These are phyloP conservation scores for Nakazawaea ishiwadae DNA, from an alignment of 805 yeast species.

Conservation along the genomic window DNA sequence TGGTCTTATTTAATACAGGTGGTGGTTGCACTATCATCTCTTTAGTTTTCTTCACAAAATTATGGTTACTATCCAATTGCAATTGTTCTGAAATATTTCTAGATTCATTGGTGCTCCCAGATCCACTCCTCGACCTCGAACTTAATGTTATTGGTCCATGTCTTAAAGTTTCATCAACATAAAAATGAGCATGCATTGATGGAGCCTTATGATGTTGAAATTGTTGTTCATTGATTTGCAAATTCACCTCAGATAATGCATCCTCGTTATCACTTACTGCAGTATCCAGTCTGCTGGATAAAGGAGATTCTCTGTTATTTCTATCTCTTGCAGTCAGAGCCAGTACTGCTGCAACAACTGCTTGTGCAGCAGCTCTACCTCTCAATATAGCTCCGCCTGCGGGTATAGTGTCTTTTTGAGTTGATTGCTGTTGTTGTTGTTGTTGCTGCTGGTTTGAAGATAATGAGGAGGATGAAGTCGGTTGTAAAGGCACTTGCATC, in stretches of 20 bases:
- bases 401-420: conserved; percentile 28
- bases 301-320: conserved; percentile 4
- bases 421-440: not conserved
- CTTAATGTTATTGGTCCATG: conserved; percentile 29
- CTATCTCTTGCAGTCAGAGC: conserved; percentile 31
- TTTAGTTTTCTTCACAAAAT: not conserved
- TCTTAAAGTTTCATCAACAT: conserved; percentile 62
- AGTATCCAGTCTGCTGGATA: not conserved
- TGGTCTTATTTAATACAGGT: conserved; percentile 1
- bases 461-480: conserved; percentile 3
- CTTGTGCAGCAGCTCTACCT: conserved; percentile 32
- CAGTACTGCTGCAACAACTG: conserved; percentile 35
- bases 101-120: conserved; percentile 24
- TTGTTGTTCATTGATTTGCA: conserved; percentile 12
- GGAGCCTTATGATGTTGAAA: conserved; percentile 45
- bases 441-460: not conserved
- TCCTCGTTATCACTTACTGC: not conserved
- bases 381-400: conserved; percentile 44
- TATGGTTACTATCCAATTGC: not conserved
- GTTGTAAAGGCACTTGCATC: conserved; percentile 3
- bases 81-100: conserved; percentile 14
- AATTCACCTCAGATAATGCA: conserved; percentile 8
- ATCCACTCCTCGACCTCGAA: conserved; percentile 29
- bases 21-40: conserved; percentile 8
- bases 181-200: conserved; percentile 77